phyloP scores from a whole-genome alignment of 352 stramenopile species.

The Phytopythium cucurbitacearum region DNA sequence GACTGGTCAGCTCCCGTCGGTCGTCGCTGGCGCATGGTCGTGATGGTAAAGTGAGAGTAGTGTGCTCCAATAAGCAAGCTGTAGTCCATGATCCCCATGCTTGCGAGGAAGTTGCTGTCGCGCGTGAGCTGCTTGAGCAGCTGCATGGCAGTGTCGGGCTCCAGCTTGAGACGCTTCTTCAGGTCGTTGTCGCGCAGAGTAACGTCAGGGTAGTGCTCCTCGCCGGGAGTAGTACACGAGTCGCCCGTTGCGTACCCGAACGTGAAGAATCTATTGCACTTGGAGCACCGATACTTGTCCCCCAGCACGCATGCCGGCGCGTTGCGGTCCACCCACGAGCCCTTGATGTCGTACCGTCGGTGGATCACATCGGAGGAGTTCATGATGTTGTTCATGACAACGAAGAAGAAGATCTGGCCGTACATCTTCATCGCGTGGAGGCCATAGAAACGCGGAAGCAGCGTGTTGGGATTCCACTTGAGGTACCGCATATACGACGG shows the following conservation, averaged over 20 bases:
- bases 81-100: conserved; percentile 90
- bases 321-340: conserved; percentile 87
- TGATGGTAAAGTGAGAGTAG: conserved; percentile 80
- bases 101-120: conserved; percentile 81
- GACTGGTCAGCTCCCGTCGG: neutral
- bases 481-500: conserved; percentile 84
- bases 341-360: conserved; percentile 89
- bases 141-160: conserved; percentile 35
- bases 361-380: conserved; percentile 83
- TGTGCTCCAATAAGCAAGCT: conserved; percentile 85
- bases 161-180: conserved; percentile 79
- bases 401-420: conserved; percentile 88
- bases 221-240: conserved; percentile 48
- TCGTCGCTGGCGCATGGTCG: conserved; percentile 24
- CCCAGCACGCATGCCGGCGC: conserved; percentile 68
- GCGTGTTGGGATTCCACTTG: conserved; percentile 82
- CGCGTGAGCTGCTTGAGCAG: conserved; percentile 79
- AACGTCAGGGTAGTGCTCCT: conserved; percentile 81
- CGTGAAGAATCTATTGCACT: conserved; percentile 82
- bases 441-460: conserved; percentile 88
- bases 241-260: conserved; percentile 48
- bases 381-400: conserved; percentile 92
- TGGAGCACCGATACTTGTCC: conserved; percentile 76
- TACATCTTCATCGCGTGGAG: conserved; percentile 92
- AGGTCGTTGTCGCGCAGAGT: conserved; percentile 84